Percentiles rank a stretch among this genome's conserved stretches.
These are phyloP conservation scores for Acacia crassicarpa DNA, from an alignment of 306 rosid genomes.

Conservation along the genomic window DNA sequence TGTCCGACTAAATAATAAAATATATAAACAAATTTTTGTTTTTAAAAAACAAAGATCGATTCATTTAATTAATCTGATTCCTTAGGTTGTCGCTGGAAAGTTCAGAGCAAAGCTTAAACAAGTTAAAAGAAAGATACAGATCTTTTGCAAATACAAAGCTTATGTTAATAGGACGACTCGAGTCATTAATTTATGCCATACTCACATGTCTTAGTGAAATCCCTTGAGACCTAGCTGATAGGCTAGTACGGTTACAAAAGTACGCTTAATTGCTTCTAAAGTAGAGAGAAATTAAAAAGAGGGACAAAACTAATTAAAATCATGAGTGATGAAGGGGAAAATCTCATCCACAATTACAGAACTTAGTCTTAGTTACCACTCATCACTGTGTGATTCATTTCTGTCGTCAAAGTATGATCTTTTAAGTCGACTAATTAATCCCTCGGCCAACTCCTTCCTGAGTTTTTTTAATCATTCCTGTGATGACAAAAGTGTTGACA, in stretches of 20 bases:
- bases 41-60: not conserved
- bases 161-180: not conserved
- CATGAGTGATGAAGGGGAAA: no score
- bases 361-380: not conserved
- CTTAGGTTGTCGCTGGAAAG: not conserved
- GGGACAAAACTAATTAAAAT: not conserved
- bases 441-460: not conserved
- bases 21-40: not conserved
- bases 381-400: not conserved
- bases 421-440: not conserved
- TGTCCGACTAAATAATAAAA: not conserved
- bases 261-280: not conserved
- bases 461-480: no score
- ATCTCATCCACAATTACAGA: not conserved
- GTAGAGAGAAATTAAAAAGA: not conserved
- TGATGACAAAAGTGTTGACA: not conserved
- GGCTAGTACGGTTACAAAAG: not conserved
- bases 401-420: not conserved
- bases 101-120: not conserved
- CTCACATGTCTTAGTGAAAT: not conserved
- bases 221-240: not conserved
- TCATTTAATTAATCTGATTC: not conserved
- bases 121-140: not conserved
- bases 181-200: not conserved
- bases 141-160: no score